phyloP scores from a whole-genome alignment of 169 alveolate species.

The Cryptosporidium meleagridis region DNA sequence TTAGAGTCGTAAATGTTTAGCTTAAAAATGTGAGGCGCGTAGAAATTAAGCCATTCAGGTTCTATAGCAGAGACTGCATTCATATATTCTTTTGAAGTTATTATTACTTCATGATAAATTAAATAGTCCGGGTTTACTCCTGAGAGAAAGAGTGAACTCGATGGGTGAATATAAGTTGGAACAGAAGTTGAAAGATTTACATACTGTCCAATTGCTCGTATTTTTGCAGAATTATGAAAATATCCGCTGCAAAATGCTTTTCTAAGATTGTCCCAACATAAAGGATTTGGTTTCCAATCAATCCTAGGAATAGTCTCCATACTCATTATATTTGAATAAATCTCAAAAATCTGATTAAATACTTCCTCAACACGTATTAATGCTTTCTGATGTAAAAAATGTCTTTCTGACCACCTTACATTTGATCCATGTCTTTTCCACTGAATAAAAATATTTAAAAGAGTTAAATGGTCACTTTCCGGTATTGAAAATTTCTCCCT shows the following conservation, averaged over 20 bases:
- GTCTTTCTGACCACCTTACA: constrained; percentile 92
- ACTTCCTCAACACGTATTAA: constrained; percentile 90
- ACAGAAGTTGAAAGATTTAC: constrained; percentile 96
- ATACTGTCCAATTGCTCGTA: constrained; percentile 98
- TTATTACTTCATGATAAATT: constrained; percentile 98
- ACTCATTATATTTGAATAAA: constrained; percentile 78
- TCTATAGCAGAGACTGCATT: constrained; percentile 97
- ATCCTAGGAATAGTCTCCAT: constrained; percentile 26
- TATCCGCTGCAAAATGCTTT: constrained; percentile 98
- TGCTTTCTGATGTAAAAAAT: constrained; percentile 93
- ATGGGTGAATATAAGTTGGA: constrained; percentile 98
- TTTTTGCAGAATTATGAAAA: constrained; percentile 99
- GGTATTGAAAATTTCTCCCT: constrained; percentile 99
- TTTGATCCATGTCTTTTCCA: constrained; percentile 94
- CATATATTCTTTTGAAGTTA: constrained; percentile 99
- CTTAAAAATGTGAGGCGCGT: constrained; percentile 43
- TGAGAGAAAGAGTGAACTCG: constrained; percentile 96
- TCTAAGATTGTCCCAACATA: constrained; percentile 82
- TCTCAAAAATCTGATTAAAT: constrained; percentile 53
- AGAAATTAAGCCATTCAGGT: constrained; percentile 95
- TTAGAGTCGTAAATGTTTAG: not conserved
- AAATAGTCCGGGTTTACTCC: constrained; percentile 99
- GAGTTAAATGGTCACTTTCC: constrained; percentile 99
- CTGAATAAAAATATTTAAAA: constrained; percentile 96
- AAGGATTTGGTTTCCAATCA: constrained; percentile 3